Percentiles rank a stretch among this genome's conserved stretches.
phyloP scores from a whole-genome alignment of 768 basidiomycete species.

The Candolleomyces aberdarensis region DNA sequence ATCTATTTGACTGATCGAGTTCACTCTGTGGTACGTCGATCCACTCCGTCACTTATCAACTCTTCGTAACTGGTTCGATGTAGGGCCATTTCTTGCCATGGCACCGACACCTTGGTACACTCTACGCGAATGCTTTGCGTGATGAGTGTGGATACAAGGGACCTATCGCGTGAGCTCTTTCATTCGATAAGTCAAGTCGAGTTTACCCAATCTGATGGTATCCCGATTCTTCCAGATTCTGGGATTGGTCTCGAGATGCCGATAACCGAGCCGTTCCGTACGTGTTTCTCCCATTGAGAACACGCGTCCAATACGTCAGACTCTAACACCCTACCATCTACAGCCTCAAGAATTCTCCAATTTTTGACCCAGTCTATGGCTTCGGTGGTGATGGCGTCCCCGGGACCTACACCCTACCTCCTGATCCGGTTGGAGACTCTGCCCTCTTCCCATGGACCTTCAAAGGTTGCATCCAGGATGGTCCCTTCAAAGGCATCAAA shows the following conservation, averaged over 20 bases:
- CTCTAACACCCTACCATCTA: not conserved
- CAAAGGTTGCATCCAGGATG: conserved; percentile 3
- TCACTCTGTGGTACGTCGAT: not conserved
- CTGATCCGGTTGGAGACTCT: not conserved
- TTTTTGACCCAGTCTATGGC: conserved; percentile 5
- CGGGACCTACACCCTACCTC: conserved; percentile 6
- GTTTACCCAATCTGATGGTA: not conserved
- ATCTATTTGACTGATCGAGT: not conserved
- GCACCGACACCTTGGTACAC: conserved; percentile 19
- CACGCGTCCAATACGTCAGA: not conserved
- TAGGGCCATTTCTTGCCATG: conserved; percentile 26
- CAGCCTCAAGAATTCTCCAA: conserved; percentile 4
- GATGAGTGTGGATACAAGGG: conserved; percentile 18
- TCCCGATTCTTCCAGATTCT: not conserved
- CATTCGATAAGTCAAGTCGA: not conserved
- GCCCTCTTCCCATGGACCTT: not conserved
- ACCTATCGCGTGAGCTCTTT: conserved; percentile 3
- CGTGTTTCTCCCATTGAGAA: not conserved
- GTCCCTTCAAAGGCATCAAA: conserved; percentile 5
- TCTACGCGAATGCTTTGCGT: conserved; percentile 20
- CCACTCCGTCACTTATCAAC: too few species aligned
- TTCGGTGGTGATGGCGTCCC: conserved; percentile 9
- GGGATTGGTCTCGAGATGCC: conserved; percentile 10
- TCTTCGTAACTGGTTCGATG: not conserved
- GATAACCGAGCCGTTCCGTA: not conserved